Conservation (phyloP, 768 basidiomycete species). For the Mycena floridula region DNA sequence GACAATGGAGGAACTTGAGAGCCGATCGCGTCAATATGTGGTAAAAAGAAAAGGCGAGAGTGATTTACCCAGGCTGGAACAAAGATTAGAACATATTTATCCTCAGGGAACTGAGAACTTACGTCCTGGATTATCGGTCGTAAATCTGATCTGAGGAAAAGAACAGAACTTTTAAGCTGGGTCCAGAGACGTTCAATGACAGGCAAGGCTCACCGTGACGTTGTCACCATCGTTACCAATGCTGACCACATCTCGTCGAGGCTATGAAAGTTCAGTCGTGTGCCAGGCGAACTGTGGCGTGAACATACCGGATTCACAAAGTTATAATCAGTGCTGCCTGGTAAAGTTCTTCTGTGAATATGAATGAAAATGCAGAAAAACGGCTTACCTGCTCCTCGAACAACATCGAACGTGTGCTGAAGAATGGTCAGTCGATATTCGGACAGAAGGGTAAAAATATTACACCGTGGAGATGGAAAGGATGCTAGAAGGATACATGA, state of each 20-base stretch:
- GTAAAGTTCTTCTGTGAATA: no score
- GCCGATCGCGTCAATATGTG: no score
- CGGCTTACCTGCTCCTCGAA: slow-evolving; percentile 35
- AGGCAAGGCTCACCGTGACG: no score
- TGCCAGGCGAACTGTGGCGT: no score
- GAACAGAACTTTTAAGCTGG: slow-evolving; percentile 32
- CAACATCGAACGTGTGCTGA: slow-evolving; percentile 40
- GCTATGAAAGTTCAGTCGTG: not conserved
- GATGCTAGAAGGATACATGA: slow-evolving; percentile 19
- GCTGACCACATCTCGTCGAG: slow-evolving; percentile 43
- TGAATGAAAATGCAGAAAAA: no score
- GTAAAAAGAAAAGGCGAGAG: not conserved
- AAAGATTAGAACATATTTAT: no score
- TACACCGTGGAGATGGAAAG: slow-evolving; percentile 34
- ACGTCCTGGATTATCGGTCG: slow-evolving; percentile 44
- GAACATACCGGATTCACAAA: slow-evolving; percentile 47
- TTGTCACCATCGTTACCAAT: slow-evolving; percentile 17
- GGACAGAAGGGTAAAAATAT: slow-evolving; percentile 1
- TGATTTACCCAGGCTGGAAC: slow-evolving; percentile 6
- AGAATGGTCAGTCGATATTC: not conserved
- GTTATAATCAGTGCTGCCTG: no score
- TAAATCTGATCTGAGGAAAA: slow-evolving; percentile 34
- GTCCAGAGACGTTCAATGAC: no score
- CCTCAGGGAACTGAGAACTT: no score
- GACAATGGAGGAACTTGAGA: no score